Percentiles rank a stretch among this genome's conserved stretches.
These are phyloP conservation scores for Fermentozyma sake DNA, from an alignment of 1,139 yeast species.

Conservation along the genomic window DNA sequence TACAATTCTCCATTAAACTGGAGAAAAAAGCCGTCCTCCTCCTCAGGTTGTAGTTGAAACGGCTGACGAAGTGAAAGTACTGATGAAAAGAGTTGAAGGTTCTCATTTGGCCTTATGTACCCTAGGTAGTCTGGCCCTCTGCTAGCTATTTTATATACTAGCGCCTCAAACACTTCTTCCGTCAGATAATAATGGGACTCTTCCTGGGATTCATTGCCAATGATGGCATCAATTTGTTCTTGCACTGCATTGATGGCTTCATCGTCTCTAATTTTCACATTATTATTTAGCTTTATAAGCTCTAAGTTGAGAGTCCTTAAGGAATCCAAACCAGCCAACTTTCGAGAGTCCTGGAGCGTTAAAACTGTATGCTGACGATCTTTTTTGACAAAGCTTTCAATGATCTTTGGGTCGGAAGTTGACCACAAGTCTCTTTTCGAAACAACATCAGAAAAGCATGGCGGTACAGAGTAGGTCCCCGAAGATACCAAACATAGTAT, in stretches of 20 bases:
- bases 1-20: conserved; percentile 92
- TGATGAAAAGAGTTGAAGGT: conserved; percentile 51
- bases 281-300: conserved; percentile 24
- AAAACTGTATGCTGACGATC: no score
- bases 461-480: no score
- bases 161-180: conserved; percentile 1
- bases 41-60: conserved; percentile 63
- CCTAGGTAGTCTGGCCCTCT: conserved; percentile 19
- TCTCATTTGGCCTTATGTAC: conserved; percentile 8
- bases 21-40: conserved; percentile 24
- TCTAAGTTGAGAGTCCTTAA: conserved; percentile 20
- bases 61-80: conserved; percentile 79
- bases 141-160: conserved; percentile 11
- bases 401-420: no score
- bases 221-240: conserved; percentile 5
- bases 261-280: conserved; percentile 20
- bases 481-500: conserved; percentile 9
- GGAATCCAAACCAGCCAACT: conserved; percentile 22
- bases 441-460: no score
- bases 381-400: no score
- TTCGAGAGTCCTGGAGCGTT: no score
- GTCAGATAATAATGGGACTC: background rate
- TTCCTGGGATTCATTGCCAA: conserved; percentile 1
- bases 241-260: conserved; percentile 12
- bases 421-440: no score